Evolutionary conservation across 2,329 filamentous ascomycete genomes (phyloP).

Genomic region (Cercospora canescens): DNA sequence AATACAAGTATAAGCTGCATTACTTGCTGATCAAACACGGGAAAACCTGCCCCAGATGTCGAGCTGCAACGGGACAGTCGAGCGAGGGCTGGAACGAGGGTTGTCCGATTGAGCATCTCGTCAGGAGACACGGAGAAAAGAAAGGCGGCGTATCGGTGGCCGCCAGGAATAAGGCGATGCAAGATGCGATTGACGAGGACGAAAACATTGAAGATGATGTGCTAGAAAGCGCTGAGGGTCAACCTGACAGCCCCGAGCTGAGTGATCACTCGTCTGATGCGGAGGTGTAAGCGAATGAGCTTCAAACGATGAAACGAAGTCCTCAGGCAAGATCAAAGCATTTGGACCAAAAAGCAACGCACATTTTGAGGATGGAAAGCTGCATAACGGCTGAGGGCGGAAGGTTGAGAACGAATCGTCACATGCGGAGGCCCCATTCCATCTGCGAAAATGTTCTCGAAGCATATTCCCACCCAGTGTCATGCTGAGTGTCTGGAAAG

Average conservation of each 20-base stretch:
- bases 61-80: slow-evolving; percentile 60
- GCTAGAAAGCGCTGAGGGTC: slow-evolving; percentile 41
- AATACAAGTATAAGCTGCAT: slow-evolving; percentile 64
- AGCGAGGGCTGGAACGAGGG: slow-evolving; percentile 64
- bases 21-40: slow-evolving; percentile 63
- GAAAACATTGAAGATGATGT: slow-evolving; percentile 74
- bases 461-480: neutral
- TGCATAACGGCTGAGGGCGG: no score
- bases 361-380: neutral
- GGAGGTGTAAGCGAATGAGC: slow-evolving; percentile 36
- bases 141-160: slow-evolving; percentile 43
- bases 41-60: slow-evolving; percentile 61
- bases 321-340: neutral
- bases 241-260: slow-evolving; percentile 21
- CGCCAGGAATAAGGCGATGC: slow-evolving; percentile 51
- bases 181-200: slow-evolving; percentile 80
- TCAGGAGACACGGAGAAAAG: slow-evolving; percentile 57
- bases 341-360: neutral
- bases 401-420: no score
- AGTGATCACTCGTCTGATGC: slow-evolving; percentile 31
- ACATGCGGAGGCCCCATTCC: neutral
- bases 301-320: slow-evolving; percentile 7
- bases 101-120: slow-evolving; percentile 65
- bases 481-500: neutral
- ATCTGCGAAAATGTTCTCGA: neutral